Evolutionary conservation across 1,139 yeast genomes (phyloP).

Genomic region (Wickerhamomyces sp.): DNA sequence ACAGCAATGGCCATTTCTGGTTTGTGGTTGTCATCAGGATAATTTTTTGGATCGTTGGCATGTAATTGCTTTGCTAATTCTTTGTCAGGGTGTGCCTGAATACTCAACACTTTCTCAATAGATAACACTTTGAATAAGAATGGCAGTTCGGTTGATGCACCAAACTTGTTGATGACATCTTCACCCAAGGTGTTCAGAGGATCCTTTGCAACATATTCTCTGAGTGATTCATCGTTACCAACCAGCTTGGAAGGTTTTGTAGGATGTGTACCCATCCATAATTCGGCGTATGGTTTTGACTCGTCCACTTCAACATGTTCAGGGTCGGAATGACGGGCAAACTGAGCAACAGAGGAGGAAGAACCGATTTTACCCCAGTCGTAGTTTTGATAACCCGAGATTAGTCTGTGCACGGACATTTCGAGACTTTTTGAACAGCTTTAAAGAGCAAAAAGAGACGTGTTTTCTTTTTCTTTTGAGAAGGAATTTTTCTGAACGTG

Average conservation of each 20-base stretch:
- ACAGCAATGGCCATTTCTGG: conserved; percentile 99
- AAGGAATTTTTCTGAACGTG: no score
- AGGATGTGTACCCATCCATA: conserved; percentile 99
- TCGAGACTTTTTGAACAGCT: no score
- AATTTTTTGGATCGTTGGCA: conserved; percentile 80
- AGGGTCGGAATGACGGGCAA: conserved; percentile 69
- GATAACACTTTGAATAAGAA: conserved; percentile 91
- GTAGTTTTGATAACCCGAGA: conserved; percentile 60
- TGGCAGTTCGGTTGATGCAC: conserved; percentile 70
- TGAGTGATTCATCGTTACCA: conserved; percentile 50
- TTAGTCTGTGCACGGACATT: conserved; percentile 30
- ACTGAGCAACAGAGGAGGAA: conserved; percentile 82
- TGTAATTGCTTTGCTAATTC: conserved; percentile 72
- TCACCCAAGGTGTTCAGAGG: conserved; percentile 61
- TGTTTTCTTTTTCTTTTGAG: no score
- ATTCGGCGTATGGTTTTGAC: conserved; percentile 77
- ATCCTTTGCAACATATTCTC: conserved; percentile 56
- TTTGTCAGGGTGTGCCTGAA: conserved; percentile 98
- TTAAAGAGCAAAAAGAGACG: no score
- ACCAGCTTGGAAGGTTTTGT: conserved; percentile 72
- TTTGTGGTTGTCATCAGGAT: conserved; percentile 97
- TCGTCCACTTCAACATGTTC: conserved; percentile 55
- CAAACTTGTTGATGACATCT: conserved; percentile 60
- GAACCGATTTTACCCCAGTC: conserved; percentile 90
- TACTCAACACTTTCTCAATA: conserved; percentile 85